Evolutionary conservation across 768 basidiomycete genomes (phyloP), one percentile per base, ranked within the genome.

Genomic region (Boletus eberwhitei): DNA sequence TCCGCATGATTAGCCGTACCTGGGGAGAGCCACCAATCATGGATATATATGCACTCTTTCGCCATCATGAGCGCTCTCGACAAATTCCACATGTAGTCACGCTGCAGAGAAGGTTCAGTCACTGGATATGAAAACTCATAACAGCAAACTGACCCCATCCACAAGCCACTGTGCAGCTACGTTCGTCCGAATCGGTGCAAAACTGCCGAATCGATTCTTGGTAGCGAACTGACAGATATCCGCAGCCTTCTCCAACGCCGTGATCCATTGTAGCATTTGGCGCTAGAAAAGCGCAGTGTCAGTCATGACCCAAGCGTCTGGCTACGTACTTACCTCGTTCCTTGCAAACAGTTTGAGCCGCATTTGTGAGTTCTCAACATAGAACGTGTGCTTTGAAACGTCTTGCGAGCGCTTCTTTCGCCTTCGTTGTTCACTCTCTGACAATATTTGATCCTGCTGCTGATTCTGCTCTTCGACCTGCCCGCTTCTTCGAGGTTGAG

Each of bases 21-120:
- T 4, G 92, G 93, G 24, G 92, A 92, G 22, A 94, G 75, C 97
- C 96, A 98, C 96, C 96, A 98, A 71, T 96, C 96, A 66, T 98
- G 97, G 36, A 98, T 97, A 67, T 93, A 95, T 52, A 97, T 93
- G 42, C 74, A 79, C 63, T 93, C 87, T 67, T 86, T 87, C 1
- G 96, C 96, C 61, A 97, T 79, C 24, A 90, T 77, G 44, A 99
- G 87, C 0, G 96, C 96, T 38, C 92, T 82, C 22, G 91, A 92
- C 22, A 99, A 74, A 65, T 95, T 96, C 97, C 96, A 99, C 73
- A 93, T 96, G 67, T 99, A 99, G 69, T 99, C 96, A 12, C 96
- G 86, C 90, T 95, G 55, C 16, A 29, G n/a, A 55, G 48, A 49
- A 58, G 14, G 49, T 36, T 37, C 22, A 49, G 50, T 44, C 16